These are phyloP conservation scores for Vaccinium darrowii DNA, from an alignment of 148 eudicot genomes.

Conservation along the genomic window DNA sequence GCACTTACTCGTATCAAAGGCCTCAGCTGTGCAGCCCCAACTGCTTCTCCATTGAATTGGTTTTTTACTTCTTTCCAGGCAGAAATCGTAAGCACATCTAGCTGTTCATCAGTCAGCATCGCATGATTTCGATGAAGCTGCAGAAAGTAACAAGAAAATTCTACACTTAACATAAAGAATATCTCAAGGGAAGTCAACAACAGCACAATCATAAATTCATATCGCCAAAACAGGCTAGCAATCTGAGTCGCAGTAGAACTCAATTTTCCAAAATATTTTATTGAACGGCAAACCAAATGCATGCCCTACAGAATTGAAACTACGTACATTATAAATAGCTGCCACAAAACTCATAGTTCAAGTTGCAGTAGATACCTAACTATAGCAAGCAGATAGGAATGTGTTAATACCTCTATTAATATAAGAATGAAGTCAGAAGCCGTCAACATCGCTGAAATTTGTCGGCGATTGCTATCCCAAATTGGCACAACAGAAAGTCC, in stretches of 20 bases:
- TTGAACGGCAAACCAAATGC: background rate
- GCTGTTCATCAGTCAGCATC: conserved; percentile 25
- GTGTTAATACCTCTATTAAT: conserved; percentile 32
- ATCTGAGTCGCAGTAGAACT: background rate
- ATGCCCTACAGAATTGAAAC: background rate
- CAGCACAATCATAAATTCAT: background rate
- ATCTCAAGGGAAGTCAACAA: conserved; percentile 11
- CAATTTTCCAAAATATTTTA: background rate
- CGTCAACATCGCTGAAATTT: conserved; percentile 38
- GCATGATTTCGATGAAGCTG: conserved; percentile 42
- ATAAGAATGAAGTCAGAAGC: conserved; percentile 47
- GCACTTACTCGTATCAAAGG: conserved; percentile 36
- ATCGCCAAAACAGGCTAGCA: background rate
- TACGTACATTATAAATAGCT: background rate
- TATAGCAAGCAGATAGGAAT: background rate
- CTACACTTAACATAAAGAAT: background rate
- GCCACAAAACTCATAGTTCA: background rate
- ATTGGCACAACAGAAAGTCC: conserved; percentile 41
- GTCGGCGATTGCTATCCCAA: conserved; percentile 30
- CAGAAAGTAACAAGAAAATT: conserved; percentile 1
- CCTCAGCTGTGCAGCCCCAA: conserved; percentile 20
- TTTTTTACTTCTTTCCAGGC: conserved; percentile 41
- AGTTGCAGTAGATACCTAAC: background rate
- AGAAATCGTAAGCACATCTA: conserved; percentile 32
- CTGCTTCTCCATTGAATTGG: conserved; percentile 29